phyloP scores from a whole-genome alignment of 257 asterid genomes.

The Nemophila menziesii region DNA sequence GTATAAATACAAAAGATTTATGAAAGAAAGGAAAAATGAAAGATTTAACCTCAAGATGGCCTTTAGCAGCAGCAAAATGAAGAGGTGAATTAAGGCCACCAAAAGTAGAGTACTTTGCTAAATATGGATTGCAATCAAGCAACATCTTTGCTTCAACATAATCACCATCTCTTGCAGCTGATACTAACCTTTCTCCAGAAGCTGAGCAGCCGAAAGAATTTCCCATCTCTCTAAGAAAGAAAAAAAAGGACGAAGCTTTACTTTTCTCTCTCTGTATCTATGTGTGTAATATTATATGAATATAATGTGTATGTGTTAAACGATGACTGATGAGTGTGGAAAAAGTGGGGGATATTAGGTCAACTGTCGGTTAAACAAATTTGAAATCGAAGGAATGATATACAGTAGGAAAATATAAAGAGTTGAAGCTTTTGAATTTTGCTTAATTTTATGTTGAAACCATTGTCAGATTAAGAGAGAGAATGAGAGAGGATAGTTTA shows the following conservation, averaged over 20 bases:
- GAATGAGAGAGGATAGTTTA: not conserved
- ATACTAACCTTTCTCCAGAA: conserved; percentile 82
- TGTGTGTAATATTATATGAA: no score
- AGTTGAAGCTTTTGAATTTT: not conserved
- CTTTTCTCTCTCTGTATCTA: conserved; percentile 1
- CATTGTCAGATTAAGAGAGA: not conserved
- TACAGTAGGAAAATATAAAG: not conserved
- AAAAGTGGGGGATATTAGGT: not conserved
- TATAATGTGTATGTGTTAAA: not conserved
- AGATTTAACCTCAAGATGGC: conserved; percentile 58
- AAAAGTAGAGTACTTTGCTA: conserved; percentile 67
- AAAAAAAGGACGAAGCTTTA: conserved; percentile 1
- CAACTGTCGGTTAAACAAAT: not conserved
- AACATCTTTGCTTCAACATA: conserved; percentile 77
- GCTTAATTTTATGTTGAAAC: no score
- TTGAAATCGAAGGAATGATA: not conserved
- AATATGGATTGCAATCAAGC: conserved; percentile 70
- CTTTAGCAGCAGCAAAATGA: conserved; percentile 76
- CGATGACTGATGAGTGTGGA: no score
- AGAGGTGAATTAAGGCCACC: conserved; percentile 84
- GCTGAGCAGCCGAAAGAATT: conserved; percentile 86
- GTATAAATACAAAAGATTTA: not conserved
- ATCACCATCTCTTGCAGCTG: conserved; percentile 94
- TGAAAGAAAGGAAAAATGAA: not conserved
- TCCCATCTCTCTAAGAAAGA: conserved; percentile 26